phyloP scores from a whole-genome alignment of 2,329 filamentous ascomycete genomes.

The Calonectria hawksworthii region DNA sequence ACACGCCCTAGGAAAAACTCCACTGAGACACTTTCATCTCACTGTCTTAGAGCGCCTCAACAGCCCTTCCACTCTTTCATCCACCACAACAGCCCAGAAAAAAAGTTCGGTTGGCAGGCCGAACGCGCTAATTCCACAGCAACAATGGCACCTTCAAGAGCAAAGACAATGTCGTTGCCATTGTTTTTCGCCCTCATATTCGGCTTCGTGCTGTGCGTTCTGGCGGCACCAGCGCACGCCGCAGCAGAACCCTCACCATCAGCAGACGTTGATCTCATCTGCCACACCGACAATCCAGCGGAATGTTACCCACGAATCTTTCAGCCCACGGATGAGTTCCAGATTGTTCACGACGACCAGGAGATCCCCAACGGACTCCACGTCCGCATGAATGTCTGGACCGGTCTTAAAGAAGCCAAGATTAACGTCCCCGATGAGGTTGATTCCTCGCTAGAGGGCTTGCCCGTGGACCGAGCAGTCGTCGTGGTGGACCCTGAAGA shows the following conservation, averaged over 20 bases:
- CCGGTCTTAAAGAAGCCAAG: slow-evolving; percentile 75
- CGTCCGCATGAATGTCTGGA: slow-evolving; percentile 74
- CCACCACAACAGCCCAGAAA: neutral
- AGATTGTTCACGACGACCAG: slow-evolving; percentile 74
- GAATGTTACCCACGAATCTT: slow-evolving; percentile 79
- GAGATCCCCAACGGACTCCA: slow-evolving; percentile 76
- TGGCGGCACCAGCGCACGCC: slow-evolving; percentile 44
- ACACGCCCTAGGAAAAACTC: neutral
- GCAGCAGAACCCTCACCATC: slow-evolving; percentile 49
- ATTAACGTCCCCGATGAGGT: slow-evolving; percentile 71
- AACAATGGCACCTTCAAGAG: slow-evolving; percentile 44
- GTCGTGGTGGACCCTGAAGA: slow-evolving; percentile 67
- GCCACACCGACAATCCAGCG: slow-evolving; percentile 69
- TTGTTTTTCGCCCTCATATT: slow-evolving; percentile 44
- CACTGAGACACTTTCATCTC: slow-evolving; percentile 14
- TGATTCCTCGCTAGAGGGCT: slow-evolving; percentile 61
- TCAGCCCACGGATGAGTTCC: slow-evolving; percentile 74
- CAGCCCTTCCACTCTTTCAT: neutral
- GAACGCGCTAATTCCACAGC: neutral
- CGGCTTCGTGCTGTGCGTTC: slow-evolving; percentile 45
- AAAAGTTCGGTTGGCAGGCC: neutral
- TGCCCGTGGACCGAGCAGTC: slow-evolving; percentile 66
- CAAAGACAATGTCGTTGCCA: slow-evolving; percentile 35
- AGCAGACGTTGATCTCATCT: slow-evolving; percentile 71
- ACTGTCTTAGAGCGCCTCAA: neutral